phyloP scores from a whole-genome alignment of 352 stramenopile genomes.

The Pythium pectinolyticum region DNA sequence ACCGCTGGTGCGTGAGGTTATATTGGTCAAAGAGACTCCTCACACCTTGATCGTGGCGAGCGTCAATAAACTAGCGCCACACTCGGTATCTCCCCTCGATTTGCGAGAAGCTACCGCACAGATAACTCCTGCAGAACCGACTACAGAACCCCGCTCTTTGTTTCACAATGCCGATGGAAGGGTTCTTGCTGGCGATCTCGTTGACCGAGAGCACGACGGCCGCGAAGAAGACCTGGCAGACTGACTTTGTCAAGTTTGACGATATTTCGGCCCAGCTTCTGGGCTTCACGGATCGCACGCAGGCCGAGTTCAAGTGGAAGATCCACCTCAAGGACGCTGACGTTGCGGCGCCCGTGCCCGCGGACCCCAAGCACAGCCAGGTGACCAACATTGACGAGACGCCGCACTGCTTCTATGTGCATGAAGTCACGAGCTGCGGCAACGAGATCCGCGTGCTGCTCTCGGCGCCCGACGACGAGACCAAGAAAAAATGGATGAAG shows the following conservation, averaged over 20 bases:
- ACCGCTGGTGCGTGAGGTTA: no score
- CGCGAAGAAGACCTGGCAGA: conserved; percentile 48
- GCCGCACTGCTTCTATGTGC: conserved; percentile 62
- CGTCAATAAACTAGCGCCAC: no score
- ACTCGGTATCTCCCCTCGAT: no score
- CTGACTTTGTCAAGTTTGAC: conserved; percentile 58
- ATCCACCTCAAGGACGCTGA: conserved; percentile 49
- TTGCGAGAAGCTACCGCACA: no score
- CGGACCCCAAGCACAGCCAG: conserved; percentile 46
- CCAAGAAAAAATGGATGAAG: conserved; percentile 63
- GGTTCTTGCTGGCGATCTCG: conserved; percentile 41
- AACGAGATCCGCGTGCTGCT: conserved; percentile 43
- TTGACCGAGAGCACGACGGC: conserved; percentile 25
- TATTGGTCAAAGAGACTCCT: no score
- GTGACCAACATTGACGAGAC: conserved; percentile 42
- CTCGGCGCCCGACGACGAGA: conserved; percentile 35
- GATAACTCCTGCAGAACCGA: no score
- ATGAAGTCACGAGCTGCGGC: conserved; percentile 35
- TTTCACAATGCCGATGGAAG: conserved; percentile 38
- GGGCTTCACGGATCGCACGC: conserved; percentile 50
- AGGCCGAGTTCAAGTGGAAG: conserved; percentile 51
- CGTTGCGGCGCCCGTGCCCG: conserved; percentile 56
- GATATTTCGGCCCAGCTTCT: conserved; percentile 67
- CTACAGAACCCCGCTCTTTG: no score
- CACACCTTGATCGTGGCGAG: no score